Percentiles rank a stretch among this genome's conserved stretches.
Evolutionary conservation across 441 rosid species (phyloP).

Genomic region (Syzygium syzygioides): DNA sequence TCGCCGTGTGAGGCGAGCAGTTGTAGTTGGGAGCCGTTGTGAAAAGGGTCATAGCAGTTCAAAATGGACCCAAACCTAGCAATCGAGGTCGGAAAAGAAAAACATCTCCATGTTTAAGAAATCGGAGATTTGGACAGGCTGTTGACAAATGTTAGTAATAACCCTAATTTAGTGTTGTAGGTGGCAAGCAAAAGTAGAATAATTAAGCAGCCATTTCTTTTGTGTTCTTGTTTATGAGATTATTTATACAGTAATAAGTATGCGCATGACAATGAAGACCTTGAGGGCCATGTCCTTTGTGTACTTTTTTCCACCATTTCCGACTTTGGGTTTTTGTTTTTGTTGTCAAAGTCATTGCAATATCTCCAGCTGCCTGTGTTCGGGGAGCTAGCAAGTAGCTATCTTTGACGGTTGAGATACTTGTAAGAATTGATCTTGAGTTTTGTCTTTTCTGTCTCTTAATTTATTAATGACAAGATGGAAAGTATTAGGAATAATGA

Average conservation of each 20-base stretch:
- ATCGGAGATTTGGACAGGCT: conserved; percentile 40
- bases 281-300: neutral
- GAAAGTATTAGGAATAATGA: neutral
- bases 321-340: neutral
- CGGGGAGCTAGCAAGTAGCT: neutral
- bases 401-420: neutral
- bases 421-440: neutral
- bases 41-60: conserved; percentile 63
- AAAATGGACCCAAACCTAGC: conserved; percentile 43
- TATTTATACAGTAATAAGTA: neutral
- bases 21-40: conserved; percentile 13
- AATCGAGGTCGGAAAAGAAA: conserved; percentile 21
- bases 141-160: neutral
- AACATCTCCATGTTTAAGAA: conserved; percentile 31
- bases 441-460: neutral
- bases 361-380: neutral
- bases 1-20: neutral
- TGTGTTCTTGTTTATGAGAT: neutral
- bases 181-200: neutral
- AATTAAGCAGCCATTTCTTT: neutral
- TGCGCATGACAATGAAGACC: neutral
- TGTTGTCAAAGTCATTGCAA: neutral
- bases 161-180: neutral
- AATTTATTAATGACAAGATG: neutral
- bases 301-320: neutral